Evolutionary conservation across 2,329 filamentous ascomycete genomes (phyloP), one percentile per base, ranked within the genome.

Genomic region (Ceratocystis colombiana): DNA sequence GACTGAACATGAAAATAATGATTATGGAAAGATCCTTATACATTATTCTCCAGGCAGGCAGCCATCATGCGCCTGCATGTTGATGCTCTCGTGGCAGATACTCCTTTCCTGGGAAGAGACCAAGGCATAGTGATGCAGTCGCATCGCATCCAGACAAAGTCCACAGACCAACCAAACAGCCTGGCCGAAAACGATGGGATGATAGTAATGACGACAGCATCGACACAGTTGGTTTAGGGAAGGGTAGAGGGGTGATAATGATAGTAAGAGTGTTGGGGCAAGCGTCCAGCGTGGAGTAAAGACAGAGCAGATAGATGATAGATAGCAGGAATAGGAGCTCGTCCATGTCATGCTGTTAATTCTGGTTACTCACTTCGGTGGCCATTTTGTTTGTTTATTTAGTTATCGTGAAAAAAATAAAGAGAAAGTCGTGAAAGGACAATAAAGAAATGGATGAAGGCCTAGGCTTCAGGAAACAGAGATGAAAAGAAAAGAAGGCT

Each of bases 351-450:
- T 37, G 33, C 33, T 37, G 33, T 37, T 37, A 12, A 37, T 37
- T 37, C 10, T 37, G 17, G 28, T 62, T 46, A 79, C 82, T 73
- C 82, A 86, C 83, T 79, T 86, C 83, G 78, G 80, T 82, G 76
- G 81, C 80, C 83, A 85, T 85, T 75, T 73, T 82, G 75, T 73
- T 70, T 71, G 64, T 67, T 68, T 69, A 65, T 41, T 66, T 67
- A 61, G 63, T 63, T 68, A 67, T 67, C 59, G 67, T 64, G 57
- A 62, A 46, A 64, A 62, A 55, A 62, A 66, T 37, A 64, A 59
- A 57, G 53, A 44, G 64, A 64, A 48, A 30, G 55, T 57, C 44
- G 55, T 50, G 55, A 45, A 48, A 50, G 64, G 53, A 57, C 44
- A 61, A 61, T 48, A 64, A 46, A 55, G 62, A 66, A 67, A 67